Base-by-base conservation (phyloP, 768 basidiomycete genomes). In the Gymnopilus dilepis region DNA sequence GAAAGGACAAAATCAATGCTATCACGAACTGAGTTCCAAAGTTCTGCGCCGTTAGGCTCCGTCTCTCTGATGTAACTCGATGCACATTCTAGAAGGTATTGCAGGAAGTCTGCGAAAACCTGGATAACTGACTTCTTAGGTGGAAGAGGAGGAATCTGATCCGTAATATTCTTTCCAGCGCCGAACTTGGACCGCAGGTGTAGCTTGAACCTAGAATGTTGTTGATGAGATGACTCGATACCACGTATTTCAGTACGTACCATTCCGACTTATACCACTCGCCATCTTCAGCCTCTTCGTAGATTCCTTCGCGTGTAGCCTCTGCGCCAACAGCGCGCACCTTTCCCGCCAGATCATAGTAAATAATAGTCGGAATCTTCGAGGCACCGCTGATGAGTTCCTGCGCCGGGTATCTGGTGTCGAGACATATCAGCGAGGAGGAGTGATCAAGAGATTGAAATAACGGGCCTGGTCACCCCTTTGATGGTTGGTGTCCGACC, bases 331-430 rank as follows among this genome's bases (percentile, higher is more conserved):
- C 74, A 8, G 81, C 78, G 50, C 74, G 72, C 13, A 80, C 73
- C 0, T 64, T 62, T 0, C 82, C 82, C 6, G 65, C 64, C 33
- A 72, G 61, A 57, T 81, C 78, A 58, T 84, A 84, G 65, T 78
- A 84, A 7, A 84, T 60, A 53, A 83, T 73, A 21, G 80, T 78
- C 3, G 83, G 83, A 57, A 83, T 81, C 66, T 83, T 84, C 52
- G 76, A 78, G 53, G 79, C 77, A 3, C 80, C 68, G 30, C 57
- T 57, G 9, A 58, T 58, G 15, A 54, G 31, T 43, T 69, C 65
- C 38, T 69, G 68, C 6, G 58, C 66, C 52, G 70, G 70, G 38
- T 61, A 67, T 34, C 65, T 64, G 24, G 17, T 7, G 7, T 19
- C 3, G 12, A 4, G 26, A 5, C 4, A 26, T 13, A 28, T n/a